Evolutionary conservation across 441 rosid species (phyloP), one percentile per base, ranked within the genome.

Genomic region (Erodium chrysanthum): DNA sequence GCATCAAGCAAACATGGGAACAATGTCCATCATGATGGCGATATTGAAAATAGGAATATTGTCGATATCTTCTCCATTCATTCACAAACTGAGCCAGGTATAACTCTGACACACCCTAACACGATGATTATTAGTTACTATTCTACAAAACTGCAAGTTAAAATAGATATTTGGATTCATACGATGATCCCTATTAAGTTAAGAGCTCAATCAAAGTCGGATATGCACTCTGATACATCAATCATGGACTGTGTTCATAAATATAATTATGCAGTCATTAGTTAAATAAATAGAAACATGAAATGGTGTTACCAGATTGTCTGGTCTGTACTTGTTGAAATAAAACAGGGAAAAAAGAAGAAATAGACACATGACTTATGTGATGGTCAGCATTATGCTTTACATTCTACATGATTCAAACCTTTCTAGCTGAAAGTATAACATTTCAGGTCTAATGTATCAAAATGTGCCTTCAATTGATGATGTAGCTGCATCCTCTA

Each of bases 41-140:
- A 85, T 75, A 70, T 74, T 31, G 83, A 76, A 50, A 82, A 73
- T 69, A 61, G 81, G 71, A 82, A 76, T 74, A 78, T 78, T 77
- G 96, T 88, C 66, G 96, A 92, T 76, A 83, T 88, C 69, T 90
- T 90, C 82, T 92, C 96, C 44, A 79, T 84, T 76, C 97, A 88
- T 79, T 84, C 96, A 46, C 71, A 23, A 69, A 65, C 40, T 61
- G 76, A n/a, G 44, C 20, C 84, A 78, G 92, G 90, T 90, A 77
- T 52, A 46, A 54, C 37, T 68, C 64, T 65, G 71, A 25, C 29
- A 29, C 33, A 29, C 33, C 33, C 5, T 29, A 46, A 4, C 17
- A 22, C 64, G 44, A 67, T 60, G 48, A 67, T 66, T 25, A 62
- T 46, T 15, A 0, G 18, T 61, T 1, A n/a, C 37, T 63, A 2